A percentile compares a stretch with the other conserved stretches of the same genome.
These are phyloP conservation scores for Byssoonygena ceratinophila DNA, from an alignment of 2,329 filamentous ascomycete species.

Conservation along the genomic window DNA sequence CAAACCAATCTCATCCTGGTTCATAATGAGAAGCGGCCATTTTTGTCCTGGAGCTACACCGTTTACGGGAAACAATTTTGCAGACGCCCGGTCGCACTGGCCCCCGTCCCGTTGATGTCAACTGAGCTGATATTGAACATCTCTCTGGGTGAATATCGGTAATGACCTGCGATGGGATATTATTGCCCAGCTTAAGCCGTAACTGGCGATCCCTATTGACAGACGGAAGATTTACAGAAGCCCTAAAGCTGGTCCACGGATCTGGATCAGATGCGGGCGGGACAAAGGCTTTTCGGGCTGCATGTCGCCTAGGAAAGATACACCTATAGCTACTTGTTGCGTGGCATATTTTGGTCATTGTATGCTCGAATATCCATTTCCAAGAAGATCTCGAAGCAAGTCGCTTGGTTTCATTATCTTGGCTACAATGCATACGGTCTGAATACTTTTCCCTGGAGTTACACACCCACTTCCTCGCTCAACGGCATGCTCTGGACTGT, in stretches of 20 bases:
- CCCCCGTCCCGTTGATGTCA: background rate
- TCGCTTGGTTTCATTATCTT: background rate
- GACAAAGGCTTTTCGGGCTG: background rate
- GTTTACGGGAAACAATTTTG: background rate
- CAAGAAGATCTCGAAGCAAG: background rate
- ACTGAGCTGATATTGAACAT: background rate
- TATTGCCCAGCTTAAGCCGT: no score
- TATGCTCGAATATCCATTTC: background rate
- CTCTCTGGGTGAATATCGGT: background rate
- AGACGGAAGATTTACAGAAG: background rate
- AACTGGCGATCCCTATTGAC: background rate
- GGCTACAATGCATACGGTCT: background rate
- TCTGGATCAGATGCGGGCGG: background rate
- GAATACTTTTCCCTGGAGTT: background rate
- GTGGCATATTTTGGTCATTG: background rate
- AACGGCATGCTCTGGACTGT: background rate
- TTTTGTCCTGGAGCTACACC: background rate
- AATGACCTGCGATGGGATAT: no score
- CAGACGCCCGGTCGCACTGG: conserved; percentile 5
- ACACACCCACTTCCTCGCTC: background rate
- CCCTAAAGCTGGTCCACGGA: no score
- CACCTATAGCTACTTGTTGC: background rate
- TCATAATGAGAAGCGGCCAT: background rate
- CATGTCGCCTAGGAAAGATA: background rate
- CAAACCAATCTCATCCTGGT: background rate